These are phyloP conservation scores for Beverwykella pulmonaria DNA, from an alignment of 495 filamentous ascomycete genomes.

Conservation along the genomic window DNA sequence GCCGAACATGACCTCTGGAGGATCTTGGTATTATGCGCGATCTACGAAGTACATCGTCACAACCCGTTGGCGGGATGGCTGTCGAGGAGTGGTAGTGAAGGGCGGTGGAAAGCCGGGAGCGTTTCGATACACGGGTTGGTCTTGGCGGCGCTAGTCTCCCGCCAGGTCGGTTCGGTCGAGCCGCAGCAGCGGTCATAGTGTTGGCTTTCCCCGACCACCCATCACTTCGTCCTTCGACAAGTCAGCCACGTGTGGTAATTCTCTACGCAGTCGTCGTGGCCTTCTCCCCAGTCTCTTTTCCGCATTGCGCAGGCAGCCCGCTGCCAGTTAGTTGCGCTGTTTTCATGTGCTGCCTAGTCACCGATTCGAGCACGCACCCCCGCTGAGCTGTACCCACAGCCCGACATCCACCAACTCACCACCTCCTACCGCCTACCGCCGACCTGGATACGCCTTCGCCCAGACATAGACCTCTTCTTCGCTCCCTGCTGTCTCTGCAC, in stretches of 20 bases:
- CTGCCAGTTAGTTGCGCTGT: neutral
- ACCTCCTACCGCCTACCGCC: neutral
- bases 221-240: neutral
- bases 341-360: conserved; percentile 29
- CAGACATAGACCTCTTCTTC: neutral
- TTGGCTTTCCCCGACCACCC: neutral
- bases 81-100: too few relatives aligned
- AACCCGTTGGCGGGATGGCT: too few relatives aligned
- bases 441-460: neutral
- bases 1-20: too few relatives aligned
- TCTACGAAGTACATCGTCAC: too few relatives aligned
- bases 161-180: neutral
- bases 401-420: neutral
- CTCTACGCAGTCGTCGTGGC: neutral
- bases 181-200: neutral
- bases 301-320: neutral
- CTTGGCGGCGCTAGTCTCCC: neutral
- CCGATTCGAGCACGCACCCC: neutral
- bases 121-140: neutral
- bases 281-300: neutral
- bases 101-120: too few relatives aligned
- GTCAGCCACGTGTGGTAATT: neutral
- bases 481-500: neutral
- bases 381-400: conserved; percentile 28
- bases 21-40: too few relatives aligned